phyloP scores from a whole-genome alignment of 352 stramenopile species.

The Globisporangium iwayamae region DNA sequence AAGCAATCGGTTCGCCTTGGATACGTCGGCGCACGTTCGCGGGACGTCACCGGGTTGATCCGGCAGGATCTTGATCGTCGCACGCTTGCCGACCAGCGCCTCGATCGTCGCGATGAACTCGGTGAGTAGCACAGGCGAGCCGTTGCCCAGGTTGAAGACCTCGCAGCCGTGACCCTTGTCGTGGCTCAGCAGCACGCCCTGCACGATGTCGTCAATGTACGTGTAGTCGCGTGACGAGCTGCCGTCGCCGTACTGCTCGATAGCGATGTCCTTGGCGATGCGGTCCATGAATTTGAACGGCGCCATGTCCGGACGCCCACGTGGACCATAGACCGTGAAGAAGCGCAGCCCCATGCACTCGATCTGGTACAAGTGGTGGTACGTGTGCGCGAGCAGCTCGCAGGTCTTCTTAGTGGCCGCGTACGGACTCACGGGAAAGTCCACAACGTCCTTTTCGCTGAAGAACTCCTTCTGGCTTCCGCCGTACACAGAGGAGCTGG shows the following conservation, averaged over 20 bases:
- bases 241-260: slow-evolving; percentile 97
- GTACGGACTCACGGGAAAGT: slow-evolving; percentile 96
- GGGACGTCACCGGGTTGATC: slow-evolving; percentile 96
- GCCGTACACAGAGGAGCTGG: slow-evolving; percentile 93
- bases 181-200: slow-evolving; percentile 87
- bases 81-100: slow-evolving; percentile 90
- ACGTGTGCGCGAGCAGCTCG: slow-evolving; percentile 97
- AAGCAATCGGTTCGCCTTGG: slow-evolving; percentile 91
- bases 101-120: slow-evolving; percentile 96
- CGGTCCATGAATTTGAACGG: slow-evolving; percentile 16
- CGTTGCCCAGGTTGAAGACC: slow-evolving; percentile 95
- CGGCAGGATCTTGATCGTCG: slow-evolving; percentile 92
- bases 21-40: slow-evolving; percentile 94
- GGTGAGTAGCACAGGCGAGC: slow-evolving; percentile 30
- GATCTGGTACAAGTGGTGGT: slow-evolving; percentile 95
- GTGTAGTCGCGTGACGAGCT: slow-evolving; percentile 96
- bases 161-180: slow-evolving; percentile 83
- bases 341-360: slow-evolving; percentile 95
- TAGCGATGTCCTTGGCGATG: slow-evolving; percentile 69
- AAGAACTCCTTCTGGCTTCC: slow-evolving; percentile 91
- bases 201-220: slow-evolving; percentile 98
- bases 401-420: slow-evolving; percentile 98
- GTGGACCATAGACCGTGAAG: slow-evolving; percentile 98
- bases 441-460: slow-evolving; percentile 86
- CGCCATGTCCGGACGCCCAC: slow-evolving; percentile 88